Evolutionary conservation across 1,284 basidiomycete genomes (phyloP), one percentile per base, ranked within the genome.

Genomic region (Pseudozyma pruni): DNA sequence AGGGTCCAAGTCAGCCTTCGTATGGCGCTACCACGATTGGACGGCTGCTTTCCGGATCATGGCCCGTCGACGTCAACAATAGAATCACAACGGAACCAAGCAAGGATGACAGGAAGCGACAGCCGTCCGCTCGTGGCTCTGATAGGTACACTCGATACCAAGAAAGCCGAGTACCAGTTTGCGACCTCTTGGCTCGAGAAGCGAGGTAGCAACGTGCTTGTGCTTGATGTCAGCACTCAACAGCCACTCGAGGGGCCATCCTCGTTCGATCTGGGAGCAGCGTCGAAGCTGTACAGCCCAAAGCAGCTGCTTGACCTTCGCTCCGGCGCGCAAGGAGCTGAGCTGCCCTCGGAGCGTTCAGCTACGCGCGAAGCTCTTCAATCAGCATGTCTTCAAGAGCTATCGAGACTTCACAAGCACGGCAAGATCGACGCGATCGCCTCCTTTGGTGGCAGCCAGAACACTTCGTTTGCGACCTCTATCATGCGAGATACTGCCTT

Each of bases 71-170:
- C 27, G 7, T 11, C 11, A 29, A 7, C 27, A 29, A 29, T 11
- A 9, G 40, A 10, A 29, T 10, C 25, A 11, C 25, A 42, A n/a
- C n/a, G n/a, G n/a, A n/a, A n/a, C 31, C 29, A 9, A 13, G 14
- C 11, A 3, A 22, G 39, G 10, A 46, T 41, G 39, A 9, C 39
- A 16, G 22, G 16, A 14, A 35, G 37, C 17, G 23, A 27, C 2
- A 52, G 19, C 25, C 43, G 43, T 29, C 56, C 63, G 8, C 27
- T 52, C 10, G 63, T 68, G 16, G 64, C 58, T 7, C 39, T 68
- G n/a, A 62, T 68, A 34, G 64, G 64, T 29, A 61, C 64, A 16
- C 64, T 68, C 35, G 59, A 68, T 39, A 68, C 64, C n/a, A 68
- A 68, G 49, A 49, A 40, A 29, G 50, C 56, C 37, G 67, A 71